Base-by-base conservation (phyloP, 352 stramenopile genomes). In the Phytophthora cryptogea region DNA sequence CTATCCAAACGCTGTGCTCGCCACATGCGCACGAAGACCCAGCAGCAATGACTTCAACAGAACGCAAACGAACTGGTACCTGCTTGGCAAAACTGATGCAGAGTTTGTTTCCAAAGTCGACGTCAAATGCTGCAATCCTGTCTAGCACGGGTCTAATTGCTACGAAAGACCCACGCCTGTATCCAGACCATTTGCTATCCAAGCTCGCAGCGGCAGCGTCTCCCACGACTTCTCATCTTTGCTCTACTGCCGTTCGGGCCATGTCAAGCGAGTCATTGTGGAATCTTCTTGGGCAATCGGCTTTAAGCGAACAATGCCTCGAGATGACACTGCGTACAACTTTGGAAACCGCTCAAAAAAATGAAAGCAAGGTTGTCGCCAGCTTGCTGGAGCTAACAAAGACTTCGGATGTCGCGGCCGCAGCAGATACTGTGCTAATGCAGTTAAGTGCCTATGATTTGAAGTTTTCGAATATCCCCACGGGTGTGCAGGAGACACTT, bases 111-210 rank as follows among this genome's bases (percentile, higher is more conserved):
- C 86, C 77, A 6, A 84, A 82, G 41, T 41, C 68, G 23, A 78
- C 76, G 30, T 69, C 72, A 23, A 83, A 74, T 43, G 65, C 53
- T 8, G 70, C 69, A 11, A 89, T 88, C 26, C 49, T 86, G 8
- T 82, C 72, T 14, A 88, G 78, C 41, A 93, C 83, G 4, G 83
- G 80, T 26, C 66, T 92, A 37, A 81, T 90, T 43, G 86, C 84
- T 16, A 90, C 84, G 4, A 94, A 94, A 50, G 82, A 94, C 41
- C 14, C 69, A 5, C 78, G 80, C 3, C 50, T 94, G 39, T 94
- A 89, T 56, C 78, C 86, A 2, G 76, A 89, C 14, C 45, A 76
- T 14, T 69, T 95, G 17, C 42, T 92, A 33, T 54, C 76, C 30
- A 90, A 88, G 47, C 82, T 92, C 39, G 77, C 86, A 16, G 54